Conservation (phyloP, 192 early-diverging fungal genomes). For the Pilobolus umbonatus region DNA sequence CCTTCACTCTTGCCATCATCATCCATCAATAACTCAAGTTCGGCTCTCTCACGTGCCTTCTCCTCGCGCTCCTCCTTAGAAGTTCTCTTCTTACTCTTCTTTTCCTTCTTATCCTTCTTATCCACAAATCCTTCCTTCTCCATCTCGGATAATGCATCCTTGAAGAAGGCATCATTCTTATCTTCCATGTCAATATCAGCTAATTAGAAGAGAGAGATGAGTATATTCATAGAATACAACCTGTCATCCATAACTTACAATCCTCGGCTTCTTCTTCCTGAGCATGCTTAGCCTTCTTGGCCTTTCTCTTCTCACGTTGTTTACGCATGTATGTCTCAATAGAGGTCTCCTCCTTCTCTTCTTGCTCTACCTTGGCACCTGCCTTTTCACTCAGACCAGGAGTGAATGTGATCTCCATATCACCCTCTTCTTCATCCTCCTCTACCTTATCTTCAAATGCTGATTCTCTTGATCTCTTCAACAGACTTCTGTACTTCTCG, state of each 20-base stretch:
- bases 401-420: slow-evolving; percentile 89
- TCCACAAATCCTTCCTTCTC: slow-evolving; percentile 20
- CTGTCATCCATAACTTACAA: background rate
- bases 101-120: slow-evolving; percentile 32
- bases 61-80: slow-evolving; percentile 51
- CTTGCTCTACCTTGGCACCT: slow-evolving; percentile 43
- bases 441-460: slow-evolving; percentile 33
- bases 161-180: slow-evolving; percentile 47
- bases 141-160: slow-evolving; percentile 40
- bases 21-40: slow-evolving; percentile 83
- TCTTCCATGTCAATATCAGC: slow-evolving; percentile 8
- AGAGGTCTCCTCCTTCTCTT: slow-evolving; percentile 71
- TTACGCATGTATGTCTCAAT: slow-evolving; percentile 81
- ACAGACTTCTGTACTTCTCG: slow-evolving; percentile 46
- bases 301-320: slow-evolving; percentile 73
- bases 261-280: slow-evolving; percentile 24
- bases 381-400: slow-evolving; percentile 81
- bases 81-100: slow-evolving; percentile 47
- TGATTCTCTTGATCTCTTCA: slow-evolving; percentile 30
- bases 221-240: background rate
- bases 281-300: slow-evolving; percentile 46
- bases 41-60: slow-evolving; percentile 59
- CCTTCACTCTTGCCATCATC: slow-evolving; percentile 62
- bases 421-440: slow-evolving; percentile 23
- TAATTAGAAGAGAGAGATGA: background rate